Percentiles rank a stretch among this genome's conserved stretches.
Conservation (phyloP, 2,329 filamentous ascomycete species). For the Penicillium sp. region DNA sequence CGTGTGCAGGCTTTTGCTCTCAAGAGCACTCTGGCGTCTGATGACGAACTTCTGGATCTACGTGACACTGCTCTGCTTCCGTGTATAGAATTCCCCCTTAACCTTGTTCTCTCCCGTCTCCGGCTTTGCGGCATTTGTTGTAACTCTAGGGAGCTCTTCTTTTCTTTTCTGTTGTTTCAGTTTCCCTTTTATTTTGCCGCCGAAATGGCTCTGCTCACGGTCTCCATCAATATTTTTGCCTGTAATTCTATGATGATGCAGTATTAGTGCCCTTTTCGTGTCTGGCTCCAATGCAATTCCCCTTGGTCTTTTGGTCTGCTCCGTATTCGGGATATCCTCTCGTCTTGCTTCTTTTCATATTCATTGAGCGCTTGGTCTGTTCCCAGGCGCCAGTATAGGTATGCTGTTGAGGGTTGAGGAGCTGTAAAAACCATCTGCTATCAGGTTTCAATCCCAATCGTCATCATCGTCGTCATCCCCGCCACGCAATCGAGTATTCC, state of each 20-base stretch:
- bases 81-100: conserved; percentile 35
- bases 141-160: conserved; percentile 25
- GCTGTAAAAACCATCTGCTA: too few species aligned
- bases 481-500: conserved; percentile 22
- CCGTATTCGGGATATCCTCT: too few species aligned
- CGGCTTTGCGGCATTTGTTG: conserved; percentile 29
- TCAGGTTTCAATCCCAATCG: conserved; percentile 52
- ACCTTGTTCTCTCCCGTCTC: conserved; percentile 21
- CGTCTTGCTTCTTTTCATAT: conserved; percentile 1
- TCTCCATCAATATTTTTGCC: conserved; percentile 24
- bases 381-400: neutral
- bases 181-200: conserved; percentile 12
- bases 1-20: conserved; percentile 14
- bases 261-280: conserved; percentile 23
- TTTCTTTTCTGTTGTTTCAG: conserved; percentile 9
- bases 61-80: conserved; percentile 25
- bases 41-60: conserved; percentile 26
- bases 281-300: conserved; percentile 18
- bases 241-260: conserved; percentile 39
- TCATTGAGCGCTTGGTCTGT: neutral
- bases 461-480: conserved; percentile 37
- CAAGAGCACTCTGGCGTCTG: conserved; percentile 24
- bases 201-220: conserved; percentile 23
- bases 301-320: conserved; percentile 7
- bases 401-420: too few species aligned